Percentiles rank a stretch among this genome's conserved stretches.
Evolutionary conservation across 2,329 filamentous ascomycete species (phyloP).

Genomic region (Hypoxylon sp.): DNA sequence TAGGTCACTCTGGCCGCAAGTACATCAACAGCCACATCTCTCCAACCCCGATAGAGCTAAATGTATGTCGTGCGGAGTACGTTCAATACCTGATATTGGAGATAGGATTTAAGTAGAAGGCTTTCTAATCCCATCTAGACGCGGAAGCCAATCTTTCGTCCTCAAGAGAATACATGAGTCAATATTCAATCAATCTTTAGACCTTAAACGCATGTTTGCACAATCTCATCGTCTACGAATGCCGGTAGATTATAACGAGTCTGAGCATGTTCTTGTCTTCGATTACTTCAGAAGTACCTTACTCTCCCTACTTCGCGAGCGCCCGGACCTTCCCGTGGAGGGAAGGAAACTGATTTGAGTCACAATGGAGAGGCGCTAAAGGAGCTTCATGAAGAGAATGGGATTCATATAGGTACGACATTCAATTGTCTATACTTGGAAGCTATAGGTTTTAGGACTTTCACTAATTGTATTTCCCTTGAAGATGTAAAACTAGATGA

Average conservation of each 20-base stretch:
- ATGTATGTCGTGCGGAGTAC: constrained; percentile 56
- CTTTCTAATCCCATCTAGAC: constrained; percentile 50
- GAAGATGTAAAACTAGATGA: constrained; percentile 60
- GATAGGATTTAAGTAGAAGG: constrained; percentile 24
- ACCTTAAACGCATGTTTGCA: constrained; percentile 54
- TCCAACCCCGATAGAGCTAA: constrained; percentile 40
- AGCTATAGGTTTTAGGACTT: constrained; percentile 34
- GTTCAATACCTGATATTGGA: constrained; percentile 46
- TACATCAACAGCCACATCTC: constrained; percentile 53
- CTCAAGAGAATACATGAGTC: constrained; percentile 53
- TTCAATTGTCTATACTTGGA: constrained; percentile 28
- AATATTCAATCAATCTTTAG: constrained; percentile 54
- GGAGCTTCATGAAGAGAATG: constrained; percentile 56
- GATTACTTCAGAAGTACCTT: constrained; percentile 55
- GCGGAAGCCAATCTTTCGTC: constrained; percentile 52
- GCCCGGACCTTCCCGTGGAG: constrained; percentile 51
- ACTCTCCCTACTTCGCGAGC: constrained; percentile 53
- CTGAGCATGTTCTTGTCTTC: constrained; percentile 56
- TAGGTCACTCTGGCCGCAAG: constrained; percentile 56
- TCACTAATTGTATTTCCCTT: constrained; percentile 46
- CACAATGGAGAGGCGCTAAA: constrained; percentile 54
- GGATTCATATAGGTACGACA: constrained; percentile 55
- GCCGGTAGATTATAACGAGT: constrained; percentile 55
- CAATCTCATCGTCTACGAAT: constrained; percentile 55
- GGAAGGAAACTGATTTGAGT: constrained; percentile 56